These are phyloP conservation scores for Xerocomus brunneocitrinus DNA, from an alignment of 768 basidiomycete genomes.

Conservation along the genomic window DNA sequence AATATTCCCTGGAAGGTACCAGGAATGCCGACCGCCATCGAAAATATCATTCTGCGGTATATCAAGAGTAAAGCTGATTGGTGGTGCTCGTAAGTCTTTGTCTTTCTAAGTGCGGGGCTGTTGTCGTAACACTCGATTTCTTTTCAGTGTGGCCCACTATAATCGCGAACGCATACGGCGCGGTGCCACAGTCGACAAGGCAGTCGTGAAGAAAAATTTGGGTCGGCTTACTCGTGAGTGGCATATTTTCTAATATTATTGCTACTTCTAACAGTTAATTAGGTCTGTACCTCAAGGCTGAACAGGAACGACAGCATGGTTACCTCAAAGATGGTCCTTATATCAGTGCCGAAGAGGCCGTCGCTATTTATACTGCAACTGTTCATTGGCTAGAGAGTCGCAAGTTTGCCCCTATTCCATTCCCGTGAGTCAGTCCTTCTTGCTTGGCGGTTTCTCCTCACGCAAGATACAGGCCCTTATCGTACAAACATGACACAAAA, in stretches of 20 bases:
- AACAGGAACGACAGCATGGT: constrained; percentile 97
- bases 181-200: constrained; percentile 96
- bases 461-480: constrained; percentile 60
- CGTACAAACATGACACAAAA: constrained; percentile 99
- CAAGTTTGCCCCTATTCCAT: constrained; percentile 98
- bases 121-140: not conserved
- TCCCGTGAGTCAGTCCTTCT: constrained; percentile 59
- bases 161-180: constrained; percentile 96
- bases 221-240: constrained; percentile 88
- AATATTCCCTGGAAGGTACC: constrained; percentile 99
- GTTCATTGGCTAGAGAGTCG: constrained; percentile 98
- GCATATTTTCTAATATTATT: not conserved
- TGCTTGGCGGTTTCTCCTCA: constrained; percentile 2
- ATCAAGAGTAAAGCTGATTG: constrained; percentile 99
- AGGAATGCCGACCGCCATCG: constrained; percentile 98
- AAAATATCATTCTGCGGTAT: constrained; percentile 97
- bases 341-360: constrained; percentile 97
- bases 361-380: constrained; percentile 97
- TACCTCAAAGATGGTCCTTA: constrained; percentile 99
- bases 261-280: constrained; percentile 3
- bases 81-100: constrained; percentile 79
- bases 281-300: constrained; percentile 94
- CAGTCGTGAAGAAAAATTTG: constrained; percentile 98
- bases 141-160: constrained; percentile 82
- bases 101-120: not conserved